Base-by-base conservation (phyloP, 805 yeast species). In the Saccharomycopsis sp. region DNA sequence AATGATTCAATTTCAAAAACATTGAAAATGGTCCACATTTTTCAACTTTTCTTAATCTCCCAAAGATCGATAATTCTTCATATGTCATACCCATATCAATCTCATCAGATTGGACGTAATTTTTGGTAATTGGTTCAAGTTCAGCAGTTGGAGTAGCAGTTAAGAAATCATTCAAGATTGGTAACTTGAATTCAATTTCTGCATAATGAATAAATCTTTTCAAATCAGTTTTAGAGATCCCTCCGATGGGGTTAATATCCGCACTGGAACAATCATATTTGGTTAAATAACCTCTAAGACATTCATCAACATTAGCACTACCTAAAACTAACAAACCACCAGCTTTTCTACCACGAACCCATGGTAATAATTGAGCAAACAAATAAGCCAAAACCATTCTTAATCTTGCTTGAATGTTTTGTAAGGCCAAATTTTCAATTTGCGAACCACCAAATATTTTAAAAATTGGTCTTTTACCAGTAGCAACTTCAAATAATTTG, bases 31-130 rank as follows among this genome's bases (percentile, higher is more conserved):
- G 98, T 1, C 99, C 99, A 62, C 95, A 84, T 62, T 88, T 88
- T 36, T 84, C 85, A 35, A 92, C 80, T 60, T 92, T 92, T 49
- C 99, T 73, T 46, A 92, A 69, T 44, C 82, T 71, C 12, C 99
- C 99, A 64, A 92, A 88, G 5, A 82, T 67, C 26, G 95, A 80
- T 45, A 92, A 69, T 56, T 92, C 98, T 49, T 88, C 94, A 54
- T 92, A 92, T 0, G 96, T 83, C 80, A 94, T 82, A 2, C 99
- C 99, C 99, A 92, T 92, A 56, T 92, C 99, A 12, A 74, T 77
- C 60, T 92, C 99, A 59, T 92, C 99, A 25, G 94, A 82, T 60
- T 92, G 99, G 13, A 89, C 94, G 52, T 92, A 89, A 42, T 76
- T 70, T 49, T 81, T 78, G 0, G 98, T 92, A 40, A 86, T 89